Percentiles rank a stretch among this genome's conserved stretches.
Evolutionary conservation across 2,329 filamentous ascomycete species (phyloP).

Genomic region (Dryadomyces quercivorus): DNA sequence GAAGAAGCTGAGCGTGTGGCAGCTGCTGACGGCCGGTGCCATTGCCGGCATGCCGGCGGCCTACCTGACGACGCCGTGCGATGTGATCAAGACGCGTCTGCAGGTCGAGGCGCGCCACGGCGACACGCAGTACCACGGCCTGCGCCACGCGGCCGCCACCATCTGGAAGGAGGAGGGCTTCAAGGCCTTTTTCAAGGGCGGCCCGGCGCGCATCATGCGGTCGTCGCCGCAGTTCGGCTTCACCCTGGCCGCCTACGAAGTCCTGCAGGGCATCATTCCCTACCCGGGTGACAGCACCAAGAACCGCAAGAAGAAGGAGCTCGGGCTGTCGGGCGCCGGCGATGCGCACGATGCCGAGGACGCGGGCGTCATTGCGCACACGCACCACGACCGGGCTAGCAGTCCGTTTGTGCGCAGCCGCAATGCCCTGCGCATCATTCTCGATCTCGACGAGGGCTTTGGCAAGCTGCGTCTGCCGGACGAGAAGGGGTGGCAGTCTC

Average conservation of each 20-base stretch:
- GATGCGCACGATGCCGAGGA: too few species aligned
- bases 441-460: conserved; percentile 90
- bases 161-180: conserved; percentile 88
- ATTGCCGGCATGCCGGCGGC: conserved; percentile 87
- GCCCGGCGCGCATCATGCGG: conserved; percentile 84
- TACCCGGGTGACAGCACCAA: conserved; percentile 46
- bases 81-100: conserved; percentile 97
- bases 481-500: conserved; percentile 37
- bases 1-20: conserved; percentile 80
- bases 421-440: conserved; percentile 89
- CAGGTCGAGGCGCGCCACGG: conserved; percentile 97
- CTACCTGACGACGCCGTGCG: conserved; percentile 93
- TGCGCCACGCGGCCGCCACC: conserved; percentile 74
- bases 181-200: conserved; percentile 96
- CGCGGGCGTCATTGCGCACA: neutral
- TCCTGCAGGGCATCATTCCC: conserved; percentile 71
- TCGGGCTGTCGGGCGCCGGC: neutral
- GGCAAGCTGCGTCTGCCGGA: conserved; percentile 55
- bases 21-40: conserved; percentile 87
- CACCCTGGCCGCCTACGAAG: conserved; percentile 88
- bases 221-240: conserved; percentile 97
- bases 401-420: conserved; percentile 52
- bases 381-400: conserved; percentile 39
- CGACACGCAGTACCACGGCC: conserved; percentile 73
- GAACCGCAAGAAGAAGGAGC: conserved; percentile 28